A percentile compares a stretch with the other conserved stretches of the same genome.
Evolutionary conservation across 306 rosid genomes (phyloP).

Genomic region (Begonia masoniana): DNA sequence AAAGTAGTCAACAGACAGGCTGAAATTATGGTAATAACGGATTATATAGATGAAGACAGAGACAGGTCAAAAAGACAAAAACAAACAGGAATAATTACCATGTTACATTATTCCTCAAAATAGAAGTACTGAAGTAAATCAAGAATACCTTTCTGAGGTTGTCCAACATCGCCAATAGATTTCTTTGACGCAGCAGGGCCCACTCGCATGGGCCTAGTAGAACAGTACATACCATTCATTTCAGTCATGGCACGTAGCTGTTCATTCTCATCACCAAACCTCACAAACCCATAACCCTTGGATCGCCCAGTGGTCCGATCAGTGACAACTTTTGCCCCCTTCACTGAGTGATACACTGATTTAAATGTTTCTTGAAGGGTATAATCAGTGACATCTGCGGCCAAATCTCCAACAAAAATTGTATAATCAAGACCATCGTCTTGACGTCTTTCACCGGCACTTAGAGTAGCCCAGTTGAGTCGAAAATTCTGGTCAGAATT

Average conservation of each 20-base stretch:
- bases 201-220: conserved; percentile 58
- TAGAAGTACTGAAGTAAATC: neutral
- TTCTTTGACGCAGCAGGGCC: conserved; percentile 62
- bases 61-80: neutral
- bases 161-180: conserved; percentile 42
- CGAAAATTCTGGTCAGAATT: conserved; percentile 48
- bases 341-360: conserved; percentile 43
- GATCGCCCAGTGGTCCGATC: conserved; percentile 56
- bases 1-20: too few relatives aligned
- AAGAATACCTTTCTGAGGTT: conserved; percentile 25
- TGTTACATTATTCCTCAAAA: neutral
- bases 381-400: conserved; percentile 54
- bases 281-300: conserved; percentile 67
- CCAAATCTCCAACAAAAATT: conserved; percentile 64
- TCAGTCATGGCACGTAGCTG: conserved; percentile 42
- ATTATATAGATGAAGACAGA: too few relatives aligned
- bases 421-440: conserved; percentile 52
- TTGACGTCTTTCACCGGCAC: conserved; percentile 52
- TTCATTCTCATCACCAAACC: conserved; percentile 55
- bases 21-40: too few relatives aligned
- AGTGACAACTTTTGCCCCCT: conserved; percentile 60
- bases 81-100: neutral
- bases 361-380: conserved; percentile 44
- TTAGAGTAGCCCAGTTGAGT: conserved; percentile 57
- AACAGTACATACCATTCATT: conserved; percentile 50